These are phyloP conservation scores for Hippophae gyantsensis DNA, from an alignment of 306 rosid species.

Conservation along the genomic window DNA sequence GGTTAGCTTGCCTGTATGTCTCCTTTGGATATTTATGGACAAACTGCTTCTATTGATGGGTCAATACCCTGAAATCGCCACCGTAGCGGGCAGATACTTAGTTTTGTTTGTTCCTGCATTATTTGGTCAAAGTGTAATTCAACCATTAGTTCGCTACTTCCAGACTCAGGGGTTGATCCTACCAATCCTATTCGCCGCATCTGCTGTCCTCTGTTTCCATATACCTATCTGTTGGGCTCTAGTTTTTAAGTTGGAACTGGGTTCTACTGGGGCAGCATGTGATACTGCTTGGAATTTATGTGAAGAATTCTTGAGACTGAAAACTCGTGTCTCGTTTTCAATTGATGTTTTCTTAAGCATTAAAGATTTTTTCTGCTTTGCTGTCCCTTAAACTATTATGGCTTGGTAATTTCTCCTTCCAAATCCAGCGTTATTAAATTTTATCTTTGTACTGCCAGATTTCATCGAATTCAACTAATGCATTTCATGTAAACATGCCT, in stretches of 20 bases:
- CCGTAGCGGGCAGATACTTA: background rate
- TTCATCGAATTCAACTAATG: background rate
- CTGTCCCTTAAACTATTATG: constrained; percentile 16
- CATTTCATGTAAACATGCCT: background rate
- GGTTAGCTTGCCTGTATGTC: constrained; percentile 2
- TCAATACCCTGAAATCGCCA: constrained; percentile 9
- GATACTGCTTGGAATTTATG: background rate
- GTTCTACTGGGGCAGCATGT: constrained; percentile 9
- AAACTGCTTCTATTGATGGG: constrained; percentile 2
- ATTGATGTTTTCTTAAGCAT: constrained; percentile 1
- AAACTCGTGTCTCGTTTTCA: background rate
- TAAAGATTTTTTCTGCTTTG: constrained; percentile 5
- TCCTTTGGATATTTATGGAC: constrained; percentile 14
- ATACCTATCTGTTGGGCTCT: constrained; percentile 8
- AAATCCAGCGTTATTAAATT: background rate
- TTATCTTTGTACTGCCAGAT: background rate
- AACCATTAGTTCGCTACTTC: constrained; percentile 11
- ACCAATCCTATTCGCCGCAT: background rate
- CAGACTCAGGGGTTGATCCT: constrained; percentile 9
- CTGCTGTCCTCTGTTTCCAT: background rate
- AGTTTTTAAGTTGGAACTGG: constrained; percentile 1
- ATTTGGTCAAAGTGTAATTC: constrained; percentile 1
- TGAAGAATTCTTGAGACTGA: background rate
- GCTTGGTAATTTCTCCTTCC: constrained; percentile 7
- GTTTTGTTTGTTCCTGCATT: constrained; percentile 11